Evolutionary conservation across 257 asterid species (phyloP).

Genomic region (Solanum neorickii): DNA sequence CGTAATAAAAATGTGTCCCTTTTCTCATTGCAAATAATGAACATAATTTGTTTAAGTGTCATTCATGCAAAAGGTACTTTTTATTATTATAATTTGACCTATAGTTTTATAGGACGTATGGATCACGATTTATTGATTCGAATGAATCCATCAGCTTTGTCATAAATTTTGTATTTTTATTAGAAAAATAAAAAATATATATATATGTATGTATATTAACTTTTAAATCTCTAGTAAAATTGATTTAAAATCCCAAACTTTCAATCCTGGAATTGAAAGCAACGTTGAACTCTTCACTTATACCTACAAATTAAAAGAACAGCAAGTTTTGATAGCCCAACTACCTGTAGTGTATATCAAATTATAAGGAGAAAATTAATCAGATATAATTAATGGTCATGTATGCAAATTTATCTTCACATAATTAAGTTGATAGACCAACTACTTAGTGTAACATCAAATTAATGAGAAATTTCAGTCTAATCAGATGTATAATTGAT

Average conservation of each 20-base stretch:
- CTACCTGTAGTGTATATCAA: not conserved
- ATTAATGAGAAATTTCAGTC: not conserved
- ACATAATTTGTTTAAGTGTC: not conserved
- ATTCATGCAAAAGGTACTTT: not conserved
- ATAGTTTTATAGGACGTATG: not conserved
- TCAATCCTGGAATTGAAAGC: not conserved
- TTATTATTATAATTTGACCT: not conserved
- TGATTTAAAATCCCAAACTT: not conserved
- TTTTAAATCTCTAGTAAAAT: too few species aligned
- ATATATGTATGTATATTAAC: too few species aligned
- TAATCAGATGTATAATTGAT: not conserved
- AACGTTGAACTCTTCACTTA: not conserved
- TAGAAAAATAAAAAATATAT: too few species aligned
- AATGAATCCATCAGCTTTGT: too few species aligned
- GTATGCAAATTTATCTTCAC: not conserved
- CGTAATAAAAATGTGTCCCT: not conserved
- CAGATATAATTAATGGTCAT: not conserved
- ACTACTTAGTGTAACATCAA: not conserved
- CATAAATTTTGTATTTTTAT: too few species aligned
- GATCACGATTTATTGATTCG: too few species aligned
- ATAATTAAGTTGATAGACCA: not conserved
- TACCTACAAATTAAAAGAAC: not conserved
- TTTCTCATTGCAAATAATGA: not conserved
- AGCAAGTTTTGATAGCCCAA: not conserved
- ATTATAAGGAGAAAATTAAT: not conserved